These are phyloP conservation scores for Boletellus ananiceps DNA, from an alignment of 768 basidiomycete species.

Conservation along the genomic window DNA sequence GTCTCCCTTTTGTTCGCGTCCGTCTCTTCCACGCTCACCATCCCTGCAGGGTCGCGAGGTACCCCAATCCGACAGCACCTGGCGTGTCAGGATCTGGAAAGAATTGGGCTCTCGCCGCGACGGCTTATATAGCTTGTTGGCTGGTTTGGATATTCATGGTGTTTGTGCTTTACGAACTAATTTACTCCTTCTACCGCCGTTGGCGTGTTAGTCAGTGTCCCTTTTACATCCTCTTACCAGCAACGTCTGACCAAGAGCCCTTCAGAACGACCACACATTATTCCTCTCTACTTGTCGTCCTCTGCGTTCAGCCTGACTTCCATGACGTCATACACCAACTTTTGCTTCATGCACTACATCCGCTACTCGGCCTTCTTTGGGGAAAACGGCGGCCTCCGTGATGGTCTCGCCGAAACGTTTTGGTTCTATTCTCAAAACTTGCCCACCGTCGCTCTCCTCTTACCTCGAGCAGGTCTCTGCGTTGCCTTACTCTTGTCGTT, in stretches of 20 bases:
- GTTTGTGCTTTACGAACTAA: slow-evolving; percentile 69
- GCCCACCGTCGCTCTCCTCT: slow-evolving; percentile 73
- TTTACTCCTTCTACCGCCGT: slow-evolving; percentile 68
- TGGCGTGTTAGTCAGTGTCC: slow-evolving; percentile 73
- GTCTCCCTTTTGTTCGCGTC: slow-evolving; percentile 31
- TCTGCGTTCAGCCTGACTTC: slow-evolving; percentile 70
- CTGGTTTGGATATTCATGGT: slow-evolving; percentile 67
- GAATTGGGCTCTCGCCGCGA: slow-evolving; percentile 78
- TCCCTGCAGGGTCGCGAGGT: slow-evolving; percentile 59
- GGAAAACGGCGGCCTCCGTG: slow-evolving; percentile 45
- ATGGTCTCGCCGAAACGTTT: slow-evolving; percentile 76
- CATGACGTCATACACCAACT: slow-evolving; percentile 77
- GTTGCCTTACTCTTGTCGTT: slow-evolving; percentile 70
- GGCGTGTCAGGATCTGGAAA: slow-evolving; percentile 67
- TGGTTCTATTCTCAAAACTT: slow-evolving; percentile 83
- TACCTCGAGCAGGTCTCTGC: slow-evolving; percentile 77
- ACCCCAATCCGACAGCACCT: slow-evolving; percentile 64
- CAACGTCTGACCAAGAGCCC: slow-evolving; percentile 1
- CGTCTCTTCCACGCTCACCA: slow-evolving; percentile 10
- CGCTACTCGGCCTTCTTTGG: slow-evolving; percentile 64
- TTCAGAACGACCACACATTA: slow-evolving; percentile 75
- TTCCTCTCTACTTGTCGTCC: slow-evolving; percentile 80
- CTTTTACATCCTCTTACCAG: slow-evolving; percentile 15
- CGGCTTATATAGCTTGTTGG: slow-evolving; percentile 84
- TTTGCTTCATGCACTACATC: slow-evolving; percentile 79